Conservation (phyloP, 2,329 filamentous ascomycete species). For the Elsinoe australis region DNA sequence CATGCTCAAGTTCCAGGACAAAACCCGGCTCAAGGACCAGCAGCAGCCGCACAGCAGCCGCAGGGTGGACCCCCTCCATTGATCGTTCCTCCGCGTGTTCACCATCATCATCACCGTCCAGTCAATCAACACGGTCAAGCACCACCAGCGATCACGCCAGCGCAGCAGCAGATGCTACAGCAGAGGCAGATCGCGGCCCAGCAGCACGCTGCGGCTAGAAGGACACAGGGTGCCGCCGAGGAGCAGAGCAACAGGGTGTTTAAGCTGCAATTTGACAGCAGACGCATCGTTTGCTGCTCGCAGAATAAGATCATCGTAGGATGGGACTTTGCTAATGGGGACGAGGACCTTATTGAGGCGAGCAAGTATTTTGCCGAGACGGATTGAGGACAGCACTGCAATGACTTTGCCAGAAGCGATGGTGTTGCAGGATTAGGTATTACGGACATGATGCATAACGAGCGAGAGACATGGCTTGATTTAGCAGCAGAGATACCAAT, state of each 20-base stretch:
- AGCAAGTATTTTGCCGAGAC: conserved; percentile 21
- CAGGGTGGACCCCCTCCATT: not conserved
- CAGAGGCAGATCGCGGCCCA: conserved; percentile 22
- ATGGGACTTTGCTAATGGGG: conserved; percentile 93
- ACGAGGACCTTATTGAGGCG: conserved; percentile 49
- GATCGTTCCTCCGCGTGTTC: conserved; percentile 23
- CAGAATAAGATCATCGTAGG: conserved; percentile 88
- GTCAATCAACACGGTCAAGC: not conserved
- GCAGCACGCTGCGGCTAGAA: conserved; percentile 25
- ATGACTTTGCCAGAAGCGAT: too few relatives aligned
- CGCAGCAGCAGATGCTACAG: conserved; percentile 8
- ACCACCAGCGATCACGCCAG: not conserved
- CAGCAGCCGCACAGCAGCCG: conserved; percentile 21
- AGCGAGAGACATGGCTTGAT: not conserved
- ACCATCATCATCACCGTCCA: conserved; percentile 35
- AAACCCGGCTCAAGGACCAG: conserved; percentile 31
- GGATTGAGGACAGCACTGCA: conserved; percentile 10
- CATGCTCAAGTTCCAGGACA: conserved; percentile 27
- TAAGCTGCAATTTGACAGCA: conserved; percentile 92
- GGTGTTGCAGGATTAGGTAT: too few relatives aligned
- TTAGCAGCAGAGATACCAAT: not conserved
- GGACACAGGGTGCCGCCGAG: conserved; percentile 26
- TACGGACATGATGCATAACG: too few relatives aligned
- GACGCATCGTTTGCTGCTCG: conserved; percentile 88
- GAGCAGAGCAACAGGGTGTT: conserved; percentile 61